Conservation (phyloP, 768 basidiomycete species). For the Lactarius hengduanensis region DNA sequence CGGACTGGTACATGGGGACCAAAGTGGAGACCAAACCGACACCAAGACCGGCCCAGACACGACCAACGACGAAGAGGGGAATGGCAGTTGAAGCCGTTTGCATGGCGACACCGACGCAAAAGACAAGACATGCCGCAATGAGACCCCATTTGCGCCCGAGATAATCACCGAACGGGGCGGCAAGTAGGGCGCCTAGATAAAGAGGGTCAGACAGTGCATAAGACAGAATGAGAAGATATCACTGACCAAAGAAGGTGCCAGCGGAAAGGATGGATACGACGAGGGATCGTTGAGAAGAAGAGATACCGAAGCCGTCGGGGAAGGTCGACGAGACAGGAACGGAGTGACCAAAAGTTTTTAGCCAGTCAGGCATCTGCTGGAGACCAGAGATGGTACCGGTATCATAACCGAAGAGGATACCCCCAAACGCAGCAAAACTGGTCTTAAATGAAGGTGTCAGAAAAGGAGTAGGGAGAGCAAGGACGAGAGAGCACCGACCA, state of each 20-base stretch:
- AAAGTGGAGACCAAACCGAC: slow-evolving; percentile 45
- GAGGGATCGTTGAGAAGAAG: slow-evolving; percentile 47
- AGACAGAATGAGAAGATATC: too few species aligned
- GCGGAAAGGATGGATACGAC: slow-evolving; percentile 74
- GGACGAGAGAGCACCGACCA: slow-evolving; percentile 31
- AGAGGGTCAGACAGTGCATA: not conserved
- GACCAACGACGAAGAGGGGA: slow-evolving; percentile 52
- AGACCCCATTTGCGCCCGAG: slow-evolving; percentile 52
- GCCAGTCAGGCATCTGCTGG: slow-evolving; percentile 61
- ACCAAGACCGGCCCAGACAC: slow-evolving; percentile 29
- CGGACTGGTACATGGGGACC: slow-evolving; percentile 76
- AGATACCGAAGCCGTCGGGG: slow-evolving; percentile 36
- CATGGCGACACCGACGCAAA: slow-evolving; percentile 62
- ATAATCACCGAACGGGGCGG: slow-evolving; percentile 52
- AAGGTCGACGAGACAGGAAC: slow-evolving; percentile 29
- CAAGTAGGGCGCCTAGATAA: slow-evolving; percentile 48
- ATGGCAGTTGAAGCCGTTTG: slow-evolving; percentile 56
- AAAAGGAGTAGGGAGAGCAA: not conserved
- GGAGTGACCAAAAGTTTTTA: slow-evolving; percentile 48
- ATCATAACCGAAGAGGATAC: slow-evolving; percentile 64
- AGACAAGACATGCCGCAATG: slow-evolving; percentile 49
- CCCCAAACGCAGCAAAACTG: slow-evolving; percentile 42
- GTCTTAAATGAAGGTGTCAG: slow-evolving; percentile 17
- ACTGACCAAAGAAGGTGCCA: slow-evolving; percentile 75
- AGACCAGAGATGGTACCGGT: slow-evolving; percentile 83